Base-by-base conservation (phyloP, 2,329 filamentous ascomycete species). In the Alternaria dauci region DNA sequence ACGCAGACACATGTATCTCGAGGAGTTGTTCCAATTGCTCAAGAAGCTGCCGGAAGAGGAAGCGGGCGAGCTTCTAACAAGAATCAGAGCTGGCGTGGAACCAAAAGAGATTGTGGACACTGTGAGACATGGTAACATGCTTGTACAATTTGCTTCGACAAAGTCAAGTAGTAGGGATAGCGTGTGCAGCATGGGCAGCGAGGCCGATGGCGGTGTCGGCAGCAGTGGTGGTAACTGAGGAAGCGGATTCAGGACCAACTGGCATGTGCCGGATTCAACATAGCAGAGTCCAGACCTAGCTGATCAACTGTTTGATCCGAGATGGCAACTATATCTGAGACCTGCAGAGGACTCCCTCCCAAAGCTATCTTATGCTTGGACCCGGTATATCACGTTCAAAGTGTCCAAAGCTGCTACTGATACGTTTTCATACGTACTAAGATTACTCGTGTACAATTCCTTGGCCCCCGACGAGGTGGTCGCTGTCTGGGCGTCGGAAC, bases 71-170 rank as follows among this genome's bases (percentile, higher is more conserved):
- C 30, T 67, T 23, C 51, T 64, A 12, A 52, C 41, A 3, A 63
- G 65, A 39, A 62, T 69, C 36, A 58, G 67, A 46, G 61, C 65
- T 16, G 67, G 67, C 8, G 53, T 56, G 18, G 65, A 68, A 11
- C 55, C 61, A 14, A 58, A 57, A n/a, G 53, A 64, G 9, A 47
- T 69, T 16, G 62, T 69, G 5, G 64, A 66, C 36, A 61, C 61
- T 38, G 61, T 69, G 1, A 60, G 43, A 5, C 60, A 67, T 56
- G 66, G 66, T n/a, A 64, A 46, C 36, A 39, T 69, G 44, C 65
- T 69, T 8, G 53, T 69, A 54, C 56, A 67, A 20, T 51, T 69
- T 18, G 61, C 63, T 14, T 58, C 51, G 25, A 25, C 54, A 14
- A 20, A 48, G 7, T 55, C 34, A 28, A 32, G n/a, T 28, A 48